phyloP scores from a whole-genome alignment of 768 basidiomycete species.

The Suillus fuscotomentosus region DNA sequence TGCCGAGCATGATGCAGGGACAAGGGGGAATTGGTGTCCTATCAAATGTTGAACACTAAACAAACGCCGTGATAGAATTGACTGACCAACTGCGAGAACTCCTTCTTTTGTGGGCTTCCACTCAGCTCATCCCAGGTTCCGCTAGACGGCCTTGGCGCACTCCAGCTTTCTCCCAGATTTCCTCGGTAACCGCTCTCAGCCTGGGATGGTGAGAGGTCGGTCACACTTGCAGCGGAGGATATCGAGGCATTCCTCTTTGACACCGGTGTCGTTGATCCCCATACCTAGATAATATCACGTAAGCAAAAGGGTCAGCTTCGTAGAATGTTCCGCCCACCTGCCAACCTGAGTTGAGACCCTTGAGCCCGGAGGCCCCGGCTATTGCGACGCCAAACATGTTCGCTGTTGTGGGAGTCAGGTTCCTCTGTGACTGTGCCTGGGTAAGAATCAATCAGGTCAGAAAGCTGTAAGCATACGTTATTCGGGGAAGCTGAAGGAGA shows the following conservation, averaged over 20 bases:
- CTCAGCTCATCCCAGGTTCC: conserved; percentile 61
- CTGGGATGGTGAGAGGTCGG: conserved; percentile 46
- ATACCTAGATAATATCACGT: conserved; percentile 44
- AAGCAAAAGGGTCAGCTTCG: conserved; percentile 5
- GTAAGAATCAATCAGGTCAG: conserved; percentile 9
- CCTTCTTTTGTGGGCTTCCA: conserved; percentile 49
- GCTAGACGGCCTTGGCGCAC: conserved; percentile 46
- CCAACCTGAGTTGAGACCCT: conserved; percentile 62
- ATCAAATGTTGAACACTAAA: conserved; percentile 15
- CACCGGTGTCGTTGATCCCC: conserved; percentile 48
- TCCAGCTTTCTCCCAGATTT: conserved; percentile 51
- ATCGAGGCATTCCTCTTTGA: conserved; percentile 61
- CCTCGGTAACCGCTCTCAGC: conserved; percentile 47
- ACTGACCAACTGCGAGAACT: conserved; percentile 48
- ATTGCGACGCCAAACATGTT: conserved; percentile 54
- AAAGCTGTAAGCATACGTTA: conserved; percentile 42
- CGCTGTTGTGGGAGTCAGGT: conserved; percentile 39
- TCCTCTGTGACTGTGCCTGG: conserved; percentile 45
- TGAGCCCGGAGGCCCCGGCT: conserved; percentile 45
- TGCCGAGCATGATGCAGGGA: conserved; percentile 46
- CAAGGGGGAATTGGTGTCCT: conserved; percentile 44
- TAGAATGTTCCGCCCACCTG: conserved; percentile 45
- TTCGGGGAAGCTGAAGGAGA: conserved; percentile 62
- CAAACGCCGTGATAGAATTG: conserved; percentile 6
- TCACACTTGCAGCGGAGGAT: conserved; percentile 55